A percentile compares a stretch with the other conserved stretches of the same genome.
Conservation (phyloP, 371 early-diverging fungal genomes). For the Polyrhizophydium stewartii region DNA sequence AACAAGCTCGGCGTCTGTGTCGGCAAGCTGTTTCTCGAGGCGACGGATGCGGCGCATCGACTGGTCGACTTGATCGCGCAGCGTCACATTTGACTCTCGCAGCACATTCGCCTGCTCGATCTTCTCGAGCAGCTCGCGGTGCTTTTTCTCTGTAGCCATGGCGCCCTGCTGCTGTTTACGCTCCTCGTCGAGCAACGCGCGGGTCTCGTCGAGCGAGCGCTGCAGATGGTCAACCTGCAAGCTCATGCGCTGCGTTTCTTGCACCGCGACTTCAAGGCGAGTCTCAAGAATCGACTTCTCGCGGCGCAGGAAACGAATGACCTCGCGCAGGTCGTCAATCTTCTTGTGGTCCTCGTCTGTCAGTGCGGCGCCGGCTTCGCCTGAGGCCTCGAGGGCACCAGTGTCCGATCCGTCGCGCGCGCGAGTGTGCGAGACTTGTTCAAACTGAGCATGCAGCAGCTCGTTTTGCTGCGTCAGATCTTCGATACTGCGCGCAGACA, state of each 20-base stretch:
- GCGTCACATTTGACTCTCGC: slow-evolving; percentile 64
- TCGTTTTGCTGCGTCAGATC: slow-evolving; percentile 62
- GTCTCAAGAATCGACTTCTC: slow-evolving; percentile 64
- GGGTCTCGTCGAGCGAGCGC: slow-evolving; percentile 58
- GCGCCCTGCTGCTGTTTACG: slow-evolving; percentile 35
- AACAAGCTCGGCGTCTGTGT: slow-evolving; percentile 27
- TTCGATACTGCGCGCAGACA: slow-evolving; percentile 2
- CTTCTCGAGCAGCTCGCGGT: slow-evolving; percentile 57
- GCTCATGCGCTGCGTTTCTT: slow-evolving; percentile 55
- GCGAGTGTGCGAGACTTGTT: slow-evolving; percentile 41
- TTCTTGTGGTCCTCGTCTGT: not conserved
- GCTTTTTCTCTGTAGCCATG: slow-evolving; percentile 44
- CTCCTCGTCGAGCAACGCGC: slow-evolving; percentile 50
- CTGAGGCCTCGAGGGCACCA: not conserved
- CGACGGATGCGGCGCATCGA: slow-evolving; percentile 20
- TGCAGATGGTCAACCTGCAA: slow-evolving; percentile 55
- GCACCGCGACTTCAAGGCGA: slow-evolving; percentile 57
- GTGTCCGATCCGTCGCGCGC: not conserved
- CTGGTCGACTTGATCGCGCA: slow-evolving; percentile 54
- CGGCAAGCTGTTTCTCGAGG: slow-evolving; percentile 28
- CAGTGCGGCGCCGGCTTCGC: not conserved
- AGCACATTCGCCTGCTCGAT: slow-evolving; percentile 58
- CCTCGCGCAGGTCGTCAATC: slow-evolving; percentile 42
- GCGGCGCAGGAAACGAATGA: slow-evolving; percentile 59
- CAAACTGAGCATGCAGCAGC: slow-evolving; percentile 62